These are phyloP conservation scores for Pezicula carpinea DNA, from an alignment of 2,329 filamentous ascomycete species.

Conservation along the genomic window DNA sequence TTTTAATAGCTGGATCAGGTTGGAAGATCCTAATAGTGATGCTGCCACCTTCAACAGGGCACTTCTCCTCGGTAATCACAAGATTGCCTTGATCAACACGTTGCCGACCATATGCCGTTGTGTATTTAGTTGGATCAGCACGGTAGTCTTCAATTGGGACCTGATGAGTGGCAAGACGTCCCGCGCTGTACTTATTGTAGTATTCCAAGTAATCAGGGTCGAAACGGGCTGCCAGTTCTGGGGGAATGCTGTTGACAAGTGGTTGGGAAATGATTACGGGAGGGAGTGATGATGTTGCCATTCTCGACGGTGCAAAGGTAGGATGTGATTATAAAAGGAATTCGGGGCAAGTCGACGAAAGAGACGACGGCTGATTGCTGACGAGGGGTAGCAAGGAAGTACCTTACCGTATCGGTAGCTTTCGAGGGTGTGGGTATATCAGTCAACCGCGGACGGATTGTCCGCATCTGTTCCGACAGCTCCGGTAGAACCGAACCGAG, in stretches of 20 bases:
- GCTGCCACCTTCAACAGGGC: conserved; percentile 33
- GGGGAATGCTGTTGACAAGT: conserved; percentile 37
- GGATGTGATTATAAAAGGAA: too few species aligned
- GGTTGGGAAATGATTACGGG: conserved; percentile 25
- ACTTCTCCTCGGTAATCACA: conserved; percentile 35
- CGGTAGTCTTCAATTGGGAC: conserved; percentile 28
- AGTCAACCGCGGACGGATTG: not conserved
- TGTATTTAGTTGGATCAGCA: conserved; percentile 34
- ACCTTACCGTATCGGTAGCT: not conserved
- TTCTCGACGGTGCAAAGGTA: not conserved
- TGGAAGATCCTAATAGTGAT: conserved; percentile 37
- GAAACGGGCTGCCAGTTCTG: conserved; percentile 31
- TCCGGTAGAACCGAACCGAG: too few species aligned
- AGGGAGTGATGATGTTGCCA: not conserved
- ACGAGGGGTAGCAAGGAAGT: too few species aligned
- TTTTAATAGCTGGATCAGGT: conserved; percentile 22
- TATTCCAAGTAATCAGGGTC: conserved; percentile 36
- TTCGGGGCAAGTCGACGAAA: too few species aligned
- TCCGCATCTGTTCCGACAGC: too few species aligned
- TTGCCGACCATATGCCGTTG: conserved; percentile 32
- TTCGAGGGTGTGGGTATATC: too few species aligned
- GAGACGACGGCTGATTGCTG: too few species aligned
- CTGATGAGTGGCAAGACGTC: conserved; percentile 37
- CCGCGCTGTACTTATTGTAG: conserved; percentile 37
- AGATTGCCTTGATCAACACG: conserved; percentile 30